These are phyloP conservation scores for Penicillium sp. DNA, from an alignment of 2,329 filamentous ascomycete genomes.

Conservation along the genomic window DNA sequence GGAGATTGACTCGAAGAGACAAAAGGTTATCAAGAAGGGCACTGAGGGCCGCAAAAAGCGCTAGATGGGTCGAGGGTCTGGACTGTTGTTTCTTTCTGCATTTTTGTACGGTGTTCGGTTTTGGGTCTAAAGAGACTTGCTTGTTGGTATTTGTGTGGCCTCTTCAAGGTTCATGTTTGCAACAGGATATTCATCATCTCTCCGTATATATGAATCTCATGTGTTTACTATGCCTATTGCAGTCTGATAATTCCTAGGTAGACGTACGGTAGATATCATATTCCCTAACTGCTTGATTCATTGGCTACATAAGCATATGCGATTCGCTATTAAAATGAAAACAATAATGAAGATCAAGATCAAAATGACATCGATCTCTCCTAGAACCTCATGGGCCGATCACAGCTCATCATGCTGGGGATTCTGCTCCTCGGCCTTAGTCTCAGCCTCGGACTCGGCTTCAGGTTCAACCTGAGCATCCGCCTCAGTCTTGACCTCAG, in stretches of 20 bases:
- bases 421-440: constrained; percentile 39
- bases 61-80: constrained; percentile 9
- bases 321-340: constrained; percentile 2
- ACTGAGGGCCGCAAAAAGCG: constrained; percentile 37
- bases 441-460: constrained; percentile 18
- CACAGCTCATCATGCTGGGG: constrained; percentile 49
- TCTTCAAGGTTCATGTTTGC: constrained; percentile 10
- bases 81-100: constrained; percentile 9
- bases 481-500: constrained; percentile 24
- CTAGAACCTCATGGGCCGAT: background rate
- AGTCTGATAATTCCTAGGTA: background rate
- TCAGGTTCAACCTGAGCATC: constrained; percentile 27
- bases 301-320: constrained; percentile 2
- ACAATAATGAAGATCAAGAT: background rate
- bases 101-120: constrained; percentile 16
- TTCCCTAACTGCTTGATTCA: background rate
- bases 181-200: constrained; percentile 6
- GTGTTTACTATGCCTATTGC: constrained; percentile 4
- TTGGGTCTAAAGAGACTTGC: constrained; percentile 7
- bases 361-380: background rate
- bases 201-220: constrained; percentile 25
- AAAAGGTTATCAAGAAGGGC: constrained; percentile 46
- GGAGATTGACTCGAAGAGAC: constrained; percentile 42
- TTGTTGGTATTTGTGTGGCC: constrained; percentile 11
- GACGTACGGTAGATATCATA: background rate